Evolutionary conservation across 768 basidiomycete species (phyloP).

Genomic region (Tulasnella sp.): DNA sequence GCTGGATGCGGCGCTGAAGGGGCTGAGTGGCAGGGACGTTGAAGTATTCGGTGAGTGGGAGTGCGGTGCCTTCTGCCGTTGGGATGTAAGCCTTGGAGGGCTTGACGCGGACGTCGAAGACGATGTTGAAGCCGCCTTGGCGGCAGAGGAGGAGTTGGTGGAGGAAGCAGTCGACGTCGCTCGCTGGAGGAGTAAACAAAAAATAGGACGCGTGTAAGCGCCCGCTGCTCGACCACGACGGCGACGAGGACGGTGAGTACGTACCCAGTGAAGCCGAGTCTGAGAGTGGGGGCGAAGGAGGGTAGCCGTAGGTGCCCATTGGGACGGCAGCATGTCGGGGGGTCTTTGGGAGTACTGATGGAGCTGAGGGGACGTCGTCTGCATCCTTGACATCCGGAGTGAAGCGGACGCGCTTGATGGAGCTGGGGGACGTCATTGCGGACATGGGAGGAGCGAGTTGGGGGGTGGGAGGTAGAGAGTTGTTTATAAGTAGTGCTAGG

Average conservation of each 20-base stretch:
- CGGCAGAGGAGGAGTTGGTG: slow-evolving; percentile 21
- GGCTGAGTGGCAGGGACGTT: slow-evolving; percentile 19
- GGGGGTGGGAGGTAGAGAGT: neutral
- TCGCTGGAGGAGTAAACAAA: neutral
- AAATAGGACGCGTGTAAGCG: slow-evolving; percentile 1
- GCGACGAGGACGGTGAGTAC: neutral
- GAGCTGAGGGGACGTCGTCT: slow-evolving; percentile 17
- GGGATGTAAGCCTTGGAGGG: slow-evolving; percentile 24
- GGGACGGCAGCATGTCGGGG: slow-evolving; percentile 3
- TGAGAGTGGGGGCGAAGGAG: slow-evolving; percentile 14
- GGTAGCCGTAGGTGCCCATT: slow-evolving; percentile 17
- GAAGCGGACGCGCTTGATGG: slow-evolving; percentile 26
- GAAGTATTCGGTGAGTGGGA: slow-evolving; percentile 20
- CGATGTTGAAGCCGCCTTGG: slow-evolving; percentile 13
- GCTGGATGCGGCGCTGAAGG: neutral
- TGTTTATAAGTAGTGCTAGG: slow-evolving; percentile 13
- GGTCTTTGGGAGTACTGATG: slow-evolving; percentile 7
- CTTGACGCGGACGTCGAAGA: slow-evolving; percentile 20
- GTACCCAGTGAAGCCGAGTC: slow-evolving; percentile 22
- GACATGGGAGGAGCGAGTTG: slow-evolving; percentile 13
- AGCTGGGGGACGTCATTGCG: slow-evolving; percentile 14
- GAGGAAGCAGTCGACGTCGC: slow-evolving; percentile 13
- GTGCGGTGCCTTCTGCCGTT: neutral
- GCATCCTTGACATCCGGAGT: slow-evolving; percentile 24
- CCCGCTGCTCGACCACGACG: neutral